Base-by-base conservation (phyloP, 116 monocot genomes). In the Posidonia oceanica region DNA sequence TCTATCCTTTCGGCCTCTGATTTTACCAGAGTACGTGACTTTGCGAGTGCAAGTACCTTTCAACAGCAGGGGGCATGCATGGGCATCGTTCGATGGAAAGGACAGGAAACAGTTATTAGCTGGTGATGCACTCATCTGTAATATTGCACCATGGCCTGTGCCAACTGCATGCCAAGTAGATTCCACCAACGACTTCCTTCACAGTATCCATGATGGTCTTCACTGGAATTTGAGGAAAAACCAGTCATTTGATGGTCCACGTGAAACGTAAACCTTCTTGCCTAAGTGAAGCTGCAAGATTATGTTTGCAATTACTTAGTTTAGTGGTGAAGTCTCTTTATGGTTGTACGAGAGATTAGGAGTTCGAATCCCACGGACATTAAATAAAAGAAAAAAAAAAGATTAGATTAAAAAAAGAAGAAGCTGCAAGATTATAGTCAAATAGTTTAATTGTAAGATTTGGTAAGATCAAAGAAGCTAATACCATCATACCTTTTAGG, bases 21-120 rank as follows among this genome's bases (percentile, higher is more conserved):
- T 97, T 56, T 68, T 97, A 39, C 97, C 92, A 7, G 97, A 97
- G 75, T 89, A 87, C 36, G 91, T 85, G 8, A 87, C 92, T 5
- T 21, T 97, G 54, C 78, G 97, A 13, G 81, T 97, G 7, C 92
- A 97, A 86, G 87, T 97, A 13, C 92, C 97, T 54, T 84, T 82
- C 71, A 92, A 89, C 75, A 97, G 97, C 54, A 78, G 97, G 69
- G 97, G 97, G 3, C 89, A 87, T 23, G 97, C 92, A 3, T 97
- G 97, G 97, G 97, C 84, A 40, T 97, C 97, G 15, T 97, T 97
- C 54, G 97, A 97, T 58, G 97, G 97, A 59, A 97, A 97, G 72
- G 87, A 82, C 72, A 80, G 97, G 73, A 89, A 82, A 63, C 85
- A 97, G 53, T 69, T 97, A 69, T 81, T 83, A 0, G 72, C 97